Base-by-base conservation (phyloP, 306 rosid genomes). In the Abrus pulchellus region DNA sequence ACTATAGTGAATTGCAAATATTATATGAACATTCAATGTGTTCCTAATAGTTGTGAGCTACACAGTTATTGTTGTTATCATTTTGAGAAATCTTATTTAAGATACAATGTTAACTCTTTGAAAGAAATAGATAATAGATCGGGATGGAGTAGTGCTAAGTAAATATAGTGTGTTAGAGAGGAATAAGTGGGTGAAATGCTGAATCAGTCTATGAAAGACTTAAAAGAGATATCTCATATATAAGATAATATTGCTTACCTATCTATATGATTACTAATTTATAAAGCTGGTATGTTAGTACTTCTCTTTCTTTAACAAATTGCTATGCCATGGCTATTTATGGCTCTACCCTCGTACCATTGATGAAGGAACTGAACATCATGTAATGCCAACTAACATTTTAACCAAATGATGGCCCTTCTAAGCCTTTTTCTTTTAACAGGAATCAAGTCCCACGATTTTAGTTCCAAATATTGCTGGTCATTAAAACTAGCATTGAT, bases 181-280 rank as follows among this genome's bases (percentile, higher is more conserved):
- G 79, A 13, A 14, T 59, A 74, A 74, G 34, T 75, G 62, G 80
- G 41, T 61, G 71, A 44, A 29, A 7, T 62, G n/a, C 5, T 13
- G 14, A 27, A 29, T 60, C n/a, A 48, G 56, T 38, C 60, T 36
- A 32, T 71, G 2, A 32, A 60, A 68, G 61, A 57, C 54, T 61
- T 70, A 9, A 63, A 36, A 13, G 69, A 63, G 20, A 20, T 20
- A 20, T 20, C 20, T 36, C 30, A 65, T 9, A 20, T 14, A 7
- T 56, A 53, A 54, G 20, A 45, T 27, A 61, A 40, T 61, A 29
- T 80, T 55, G 65, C 54, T 32, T 38, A n/a, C 55, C 43, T 6
- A 13, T 62, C 1, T 29, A 6, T 36, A 13, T 33, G 68, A 43
- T 6, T 32, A 81, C 38, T 7, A 43, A 59, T 54, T 28, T 72